Percentiles rank a stretch among this genome's conserved stretches.
phyloP scores from a whole-genome alignment of 768 basidiomycete genomes.

The Tubosaeta sp. region DNA sequence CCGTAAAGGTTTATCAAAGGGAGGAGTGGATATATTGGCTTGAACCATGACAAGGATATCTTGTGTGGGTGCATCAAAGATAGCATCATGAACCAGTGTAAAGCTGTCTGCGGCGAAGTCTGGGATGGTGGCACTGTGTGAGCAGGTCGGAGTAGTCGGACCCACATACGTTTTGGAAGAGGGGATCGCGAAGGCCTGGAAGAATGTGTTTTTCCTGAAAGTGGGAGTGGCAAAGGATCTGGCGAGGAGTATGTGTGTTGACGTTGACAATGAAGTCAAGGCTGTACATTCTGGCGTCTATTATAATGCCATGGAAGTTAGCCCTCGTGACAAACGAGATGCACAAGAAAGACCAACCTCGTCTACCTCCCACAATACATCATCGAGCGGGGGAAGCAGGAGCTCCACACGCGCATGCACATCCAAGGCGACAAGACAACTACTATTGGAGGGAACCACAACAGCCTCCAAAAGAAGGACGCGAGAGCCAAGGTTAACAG shows the following conservation, averaged over 20 bases:
- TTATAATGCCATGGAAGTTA: no score
- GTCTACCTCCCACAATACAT: background rate
- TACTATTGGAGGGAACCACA: background rate
- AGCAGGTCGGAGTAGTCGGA: background rate
- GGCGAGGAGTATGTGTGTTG: conserved; percentile 17
- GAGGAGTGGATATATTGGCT: background rate
- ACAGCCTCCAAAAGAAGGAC: background rate
- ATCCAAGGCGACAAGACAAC: conserved; percentile 9
- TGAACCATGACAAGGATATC: conserved; percentile 10
- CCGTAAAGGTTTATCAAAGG: background rate
- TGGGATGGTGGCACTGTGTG: conserved; percentile 9
- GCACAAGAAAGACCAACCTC: conserved; percentile 3
- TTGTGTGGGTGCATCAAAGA: conserved; percentile 3
- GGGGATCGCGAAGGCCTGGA: conserved; percentile 14
- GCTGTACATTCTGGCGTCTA: no score
- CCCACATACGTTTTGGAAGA: background rate
- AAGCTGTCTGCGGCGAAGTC: background rate
- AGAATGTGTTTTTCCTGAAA: conserved; percentile 1
- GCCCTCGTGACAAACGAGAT: background rate
- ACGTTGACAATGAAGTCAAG: conserved; percentile 9
- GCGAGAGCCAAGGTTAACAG: conserved; percentile 10
- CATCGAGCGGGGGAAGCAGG: background rate
- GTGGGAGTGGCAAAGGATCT: no score
- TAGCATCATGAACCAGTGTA: conserved; percentile 12
- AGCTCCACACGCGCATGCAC: conserved; percentile 8